These are phyloP conservation scores for Lasiodiplodia sp. DNA, from an alignment of 2,329 filamentous ascomycete genomes.

Conservation along the genomic window DNA sequence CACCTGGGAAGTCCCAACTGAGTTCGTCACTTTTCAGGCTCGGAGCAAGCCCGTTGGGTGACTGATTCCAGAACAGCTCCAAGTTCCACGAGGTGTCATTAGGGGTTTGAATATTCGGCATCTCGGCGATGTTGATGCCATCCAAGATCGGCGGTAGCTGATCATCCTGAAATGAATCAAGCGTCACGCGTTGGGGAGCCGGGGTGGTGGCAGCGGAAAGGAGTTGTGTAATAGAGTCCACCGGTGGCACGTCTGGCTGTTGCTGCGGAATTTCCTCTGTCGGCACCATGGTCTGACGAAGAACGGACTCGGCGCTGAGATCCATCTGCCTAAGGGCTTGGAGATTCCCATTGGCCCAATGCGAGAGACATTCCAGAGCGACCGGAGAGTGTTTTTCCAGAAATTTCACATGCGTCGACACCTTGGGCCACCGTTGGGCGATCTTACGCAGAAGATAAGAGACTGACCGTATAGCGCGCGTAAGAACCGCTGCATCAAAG, in stretches of 20 bases:
- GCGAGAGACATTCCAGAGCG: constrained; percentile 5
- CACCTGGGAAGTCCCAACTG: constrained; percentile 26
- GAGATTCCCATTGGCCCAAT: constrained; percentile 8
- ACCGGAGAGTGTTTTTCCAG: constrained; percentile 2
- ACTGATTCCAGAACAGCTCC: constrained; percentile 15
- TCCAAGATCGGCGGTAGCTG: constrained; percentile 11
- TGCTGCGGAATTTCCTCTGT: background rate
- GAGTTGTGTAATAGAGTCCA: background rate
- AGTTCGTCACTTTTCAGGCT: constrained; percentile 26
- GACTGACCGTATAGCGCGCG: constrained; percentile 13
- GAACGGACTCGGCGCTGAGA: background rate
- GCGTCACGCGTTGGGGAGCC: background rate
- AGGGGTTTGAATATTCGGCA: background rate
- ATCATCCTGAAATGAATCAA: background rate
- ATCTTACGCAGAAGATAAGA: constrained; percentile 22
- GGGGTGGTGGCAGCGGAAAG: background rate
- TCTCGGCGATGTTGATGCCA: background rate
- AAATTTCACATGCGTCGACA: constrained; percentile 12
- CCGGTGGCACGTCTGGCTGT: background rate
- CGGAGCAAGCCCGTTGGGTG: constrained; percentile 2
- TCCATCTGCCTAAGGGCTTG: background rate
- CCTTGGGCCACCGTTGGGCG: constrained; percentile 17
- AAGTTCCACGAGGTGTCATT: constrained; percentile 20
- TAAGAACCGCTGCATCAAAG: constrained; percentile 15
- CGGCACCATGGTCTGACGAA: constrained; percentile 22